Conservation (phyloP, 805 yeast species). For the Myxozyma kluyveri region DNA sequence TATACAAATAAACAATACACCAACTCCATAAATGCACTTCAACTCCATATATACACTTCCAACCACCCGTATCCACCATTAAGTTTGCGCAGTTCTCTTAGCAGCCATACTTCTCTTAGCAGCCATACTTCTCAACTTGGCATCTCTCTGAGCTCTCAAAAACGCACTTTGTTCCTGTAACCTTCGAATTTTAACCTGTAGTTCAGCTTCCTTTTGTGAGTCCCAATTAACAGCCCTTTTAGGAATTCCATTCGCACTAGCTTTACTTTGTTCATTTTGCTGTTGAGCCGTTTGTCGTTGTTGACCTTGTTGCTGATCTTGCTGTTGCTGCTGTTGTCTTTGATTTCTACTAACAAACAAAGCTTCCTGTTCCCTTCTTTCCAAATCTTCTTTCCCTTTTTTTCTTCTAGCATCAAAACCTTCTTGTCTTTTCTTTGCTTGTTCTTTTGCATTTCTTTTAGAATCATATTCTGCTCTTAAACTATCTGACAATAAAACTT, state of each 20-base stretch:
- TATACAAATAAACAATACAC: too few species aligned
- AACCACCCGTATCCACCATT: too few species aligned
- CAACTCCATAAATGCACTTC: too few species aligned
- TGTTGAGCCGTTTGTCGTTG: neutral
- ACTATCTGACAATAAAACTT: slow-evolving; percentile 73
- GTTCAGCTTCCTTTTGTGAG: slow-evolving; percentile 9
- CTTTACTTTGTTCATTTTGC: neutral
- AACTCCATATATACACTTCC: too few species aligned
- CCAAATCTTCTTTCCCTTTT: slow-evolving; percentile 23
- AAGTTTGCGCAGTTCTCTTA: too few species aligned
- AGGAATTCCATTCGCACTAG: neutral
- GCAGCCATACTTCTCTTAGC: too few species aligned
- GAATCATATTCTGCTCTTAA: slow-evolving; percentile 80
- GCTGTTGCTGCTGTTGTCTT: neutral
- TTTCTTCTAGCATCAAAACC: slow-evolving; percentile 20
- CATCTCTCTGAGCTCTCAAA: slow-evolving; percentile 20
- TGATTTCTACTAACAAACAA: neutral
- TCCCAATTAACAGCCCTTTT: slow-evolving; percentile 10
- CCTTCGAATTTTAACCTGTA: slow-evolving; percentile 19
- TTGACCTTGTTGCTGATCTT: neutral
- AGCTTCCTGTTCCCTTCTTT: slow-evolving; percentile 21
- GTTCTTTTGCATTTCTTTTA: slow-evolving; percentile 14
- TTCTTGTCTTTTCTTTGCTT: slow-evolving; percentile 16
- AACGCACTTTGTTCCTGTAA: slow-evolving; percentile 24
- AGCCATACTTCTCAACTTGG: slow-evolving; percentile 10